Percentiles rank a stretch among this genome's conserved stretches.
These are phyloP conservation scores for Acephala macrosclerotiorum DNA, from an alignment of 2,329 filamentous ascomycete species.

Conservation along the genomic window DNA sequence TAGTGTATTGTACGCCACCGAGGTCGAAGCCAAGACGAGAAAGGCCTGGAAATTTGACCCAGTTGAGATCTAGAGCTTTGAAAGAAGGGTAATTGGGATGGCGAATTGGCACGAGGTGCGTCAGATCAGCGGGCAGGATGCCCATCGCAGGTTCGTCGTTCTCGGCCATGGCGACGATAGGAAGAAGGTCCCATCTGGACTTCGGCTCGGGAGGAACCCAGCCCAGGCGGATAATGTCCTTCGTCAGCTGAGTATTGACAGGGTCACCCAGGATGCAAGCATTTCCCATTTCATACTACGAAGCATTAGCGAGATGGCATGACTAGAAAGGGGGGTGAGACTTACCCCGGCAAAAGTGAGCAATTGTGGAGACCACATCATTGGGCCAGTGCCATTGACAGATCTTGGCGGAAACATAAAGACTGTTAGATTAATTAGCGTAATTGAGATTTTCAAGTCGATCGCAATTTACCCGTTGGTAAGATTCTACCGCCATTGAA, in stretches of 20 bases:
- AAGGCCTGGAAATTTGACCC: conserved; percentile 10
- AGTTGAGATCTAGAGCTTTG: conserved; percentile 7
- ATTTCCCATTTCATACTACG: neutral
- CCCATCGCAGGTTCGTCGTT: conserved; percentile 11
- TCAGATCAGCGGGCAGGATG: neutral
- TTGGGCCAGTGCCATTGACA: neutral
- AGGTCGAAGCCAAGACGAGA: conserved; percentile 14
- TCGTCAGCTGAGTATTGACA: conserved; percentile 7
- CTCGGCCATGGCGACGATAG: conserved; percentile 15
- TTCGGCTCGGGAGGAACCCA: conserved; percentile 8
- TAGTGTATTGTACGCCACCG: conserved; percentile 16
- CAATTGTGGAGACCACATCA: conserved; percentile 12
- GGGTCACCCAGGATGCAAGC: conserved; percentile 1
- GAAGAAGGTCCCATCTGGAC: conserved; percentile 13
- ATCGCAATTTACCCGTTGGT: neutral
- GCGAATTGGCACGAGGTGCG: neutral
- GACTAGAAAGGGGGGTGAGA: neutral
- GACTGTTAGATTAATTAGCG: neutral
- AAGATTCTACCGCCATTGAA: conserved; percentile 7
- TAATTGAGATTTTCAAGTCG: neutral
- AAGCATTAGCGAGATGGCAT: neutral
- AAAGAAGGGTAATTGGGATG: conserved; percentile 7
- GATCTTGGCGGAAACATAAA: neutral
- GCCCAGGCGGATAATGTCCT: conserved; percentile 12
- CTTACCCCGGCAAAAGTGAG: conserved; percentile 8